Evolutionary conservation across 2,329 filamentous ascomycete genomes (phyloP), one percentile per base, ranked within the genome.

Genomic region (Microcyclospora pomicola): DNA sequence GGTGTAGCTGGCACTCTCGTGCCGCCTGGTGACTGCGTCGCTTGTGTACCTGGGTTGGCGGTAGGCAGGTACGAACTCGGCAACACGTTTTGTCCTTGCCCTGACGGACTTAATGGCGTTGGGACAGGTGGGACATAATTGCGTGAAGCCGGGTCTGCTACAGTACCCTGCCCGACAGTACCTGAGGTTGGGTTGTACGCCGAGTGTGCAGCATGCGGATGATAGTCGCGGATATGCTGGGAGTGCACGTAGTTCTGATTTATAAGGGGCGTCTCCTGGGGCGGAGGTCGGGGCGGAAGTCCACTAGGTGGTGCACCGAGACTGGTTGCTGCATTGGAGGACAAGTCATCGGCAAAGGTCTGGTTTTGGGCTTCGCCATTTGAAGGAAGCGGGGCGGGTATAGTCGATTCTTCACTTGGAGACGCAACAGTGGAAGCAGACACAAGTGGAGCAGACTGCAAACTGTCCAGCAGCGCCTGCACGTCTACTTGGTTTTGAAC

Each of bases 211-310:
- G 58, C 64, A 49, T 68, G 65, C 14, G 66, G 66, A 48, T 69
- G 66, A 46, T 65, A 69, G 30, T 65, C 64, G 45, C 65, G 60
- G 40, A 68, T 66, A 49, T 68, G 64, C 50, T 65, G 62, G 41
- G 59, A 61, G 35, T 64, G 63, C 30, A 59, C 57, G 52, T 67
- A 68, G 44, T 66, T 66, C 32, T 63, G 57, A 44, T 68, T 61
- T 35, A 65, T 67, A 41, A 61, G 53, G 38, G 62, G 62, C 50
- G 64, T 63, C 42, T 67, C 65, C 53, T 68, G 66, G 29, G 65
- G 61, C 42, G 65, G 66, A 32, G 65, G 66, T 43, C 64, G 59
- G 29, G 66, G 59, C 49, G 65, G 66, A 6, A 69, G 64, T 33
- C 61, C 58, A 39, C 57, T 57, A 28, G 63, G 58, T 35, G 59